Base-by-base conservation (phyloP, 202 grass and related monocot species). In the Zizania palustris region DNA sequence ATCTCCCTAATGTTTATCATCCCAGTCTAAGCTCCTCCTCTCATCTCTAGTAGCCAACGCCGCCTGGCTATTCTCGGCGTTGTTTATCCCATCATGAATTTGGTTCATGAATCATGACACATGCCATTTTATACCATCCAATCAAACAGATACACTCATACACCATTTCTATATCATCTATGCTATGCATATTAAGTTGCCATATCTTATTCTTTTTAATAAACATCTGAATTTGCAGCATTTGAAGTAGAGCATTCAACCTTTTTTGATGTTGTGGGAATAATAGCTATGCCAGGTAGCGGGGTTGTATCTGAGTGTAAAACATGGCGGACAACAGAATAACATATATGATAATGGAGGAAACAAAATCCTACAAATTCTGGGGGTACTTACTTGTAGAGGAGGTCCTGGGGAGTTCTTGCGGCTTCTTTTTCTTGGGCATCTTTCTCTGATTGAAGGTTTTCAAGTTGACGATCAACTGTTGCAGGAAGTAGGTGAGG, bases 391-490 rank as follows among this genome's bases (percentile, higher is more conserved):
- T 65, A 96, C 95, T 77, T 95, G 85, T 90, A 92, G 71, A 98
- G 95, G 71, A 90, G 83, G 67, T 98, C 95, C 51, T 88, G 77
- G 40, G 85, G 80, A 82, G 67, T 20, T 63, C 76, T 80, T 45
- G 78, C 83, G 45, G 91, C 74, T 73, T 98, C 85, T 83, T 92
- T 85, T 0, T 86, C 88, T 54, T 90, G 89, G 9, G 77, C 71
- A 86, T 83, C 80, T 85, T 85, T 86, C 51, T 95, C 89, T 33
- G 85, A 69, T 64, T 90, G 89, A 41, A 98, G 87, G 42, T 74
- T 90, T 69, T 95, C 95, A 46, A 98, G 89, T 75, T 98, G 91
- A 71, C 95, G 95, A 45, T 95, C 91, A 74, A 95, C 83, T 58
- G 91, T 92, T 66, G 89, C 87, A 41, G 89, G 87, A 9, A 98